Base-by-base conservation (phyloP, 257 asterid genomes). In the Solanum appendiculatum region DNA sequence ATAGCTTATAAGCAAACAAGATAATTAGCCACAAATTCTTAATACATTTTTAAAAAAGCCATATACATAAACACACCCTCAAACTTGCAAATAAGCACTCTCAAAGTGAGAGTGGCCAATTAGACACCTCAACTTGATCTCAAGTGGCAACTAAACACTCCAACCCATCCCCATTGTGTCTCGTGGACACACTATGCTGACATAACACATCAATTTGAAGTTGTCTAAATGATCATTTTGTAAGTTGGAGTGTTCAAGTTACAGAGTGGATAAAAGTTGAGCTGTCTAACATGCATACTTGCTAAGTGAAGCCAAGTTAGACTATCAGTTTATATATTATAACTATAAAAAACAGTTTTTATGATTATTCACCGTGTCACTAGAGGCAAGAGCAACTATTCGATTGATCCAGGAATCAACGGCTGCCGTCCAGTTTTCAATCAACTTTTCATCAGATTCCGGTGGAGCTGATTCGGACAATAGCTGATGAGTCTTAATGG, bases 361-460 rank as follows among this genome's bases (percentile, higher is more conserved):
- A 73, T 3, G 31, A 39, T 37, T 48, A 81, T 85, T 89, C 89
- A 96, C 98, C 99, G 89, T 92, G 83, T 86, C 87, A 83, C 93
- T 88, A 27, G 98, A 93, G 37, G 89, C 92, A 39, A 97, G 96
- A 46, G 87, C 66, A 73, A 92, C 90, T 66, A 94, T 14, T 66
- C 98, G 96, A 77, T 92, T 90, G 90, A 93, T 88, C 99, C 99
- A 97, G 18, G 94, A 91, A 90, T 97, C 99, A 1, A 95, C 94
- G 1, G 95, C 90, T 0, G 94, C 87, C 85, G 93, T 95, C 99
- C 98, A 95, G 54, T 88, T 87, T 3, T 93, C 96, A 9, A 86
- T 82, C 72, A 90, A 68, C 54, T 93, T 93, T 83, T 88, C 90
- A 14, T 91, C 86, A 29, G 75, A 39, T 21, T 93, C 88, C 6